These are phyloP conservation scores for Candida sithepensis DNA, from an alignment of 805 yeast genomes.

Conservation along the genomic window DNA sequence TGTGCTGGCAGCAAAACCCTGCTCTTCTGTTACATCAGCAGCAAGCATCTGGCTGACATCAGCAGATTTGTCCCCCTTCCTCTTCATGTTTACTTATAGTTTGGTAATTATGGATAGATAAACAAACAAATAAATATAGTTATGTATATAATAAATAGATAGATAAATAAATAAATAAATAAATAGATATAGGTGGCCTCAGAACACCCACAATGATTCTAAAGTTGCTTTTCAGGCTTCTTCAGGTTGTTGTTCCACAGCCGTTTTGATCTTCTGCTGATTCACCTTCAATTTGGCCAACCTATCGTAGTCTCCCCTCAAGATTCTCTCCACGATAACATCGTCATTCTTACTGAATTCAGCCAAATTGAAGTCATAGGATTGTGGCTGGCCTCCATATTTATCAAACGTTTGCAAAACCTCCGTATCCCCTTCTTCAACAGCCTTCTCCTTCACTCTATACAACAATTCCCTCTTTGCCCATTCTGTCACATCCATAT, in stretches of 20 bases:
- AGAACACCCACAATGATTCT: no score
- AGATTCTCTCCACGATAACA: conserved; percentile 73
- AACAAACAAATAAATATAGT: conserved; percentile 2
- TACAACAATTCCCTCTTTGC: conserved; percentile 77
- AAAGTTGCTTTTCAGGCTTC: neutral
- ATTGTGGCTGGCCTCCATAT: conserved; percentile 35
- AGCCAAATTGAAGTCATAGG: conserved; percentile 45
- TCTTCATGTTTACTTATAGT: neutral
- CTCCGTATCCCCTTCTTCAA: conserved; percentile 51
- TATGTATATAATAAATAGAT: conserved; percentile 5
- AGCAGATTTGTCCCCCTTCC: no score
- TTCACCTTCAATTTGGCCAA: conserved; percentile 55
- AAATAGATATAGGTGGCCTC: neutral
- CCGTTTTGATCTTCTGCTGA: conserved; percentile 13
- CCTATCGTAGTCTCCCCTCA: conserved; percentile 81
- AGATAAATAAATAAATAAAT: neutral
- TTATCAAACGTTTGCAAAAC: conserved; percentile 42
- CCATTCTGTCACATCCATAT: conserved; percentile 61
- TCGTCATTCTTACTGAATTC: conserved; percentile 69
- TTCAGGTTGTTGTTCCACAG: no score
- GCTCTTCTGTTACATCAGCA: no score
- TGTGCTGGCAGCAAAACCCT: no score
- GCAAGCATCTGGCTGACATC: no score
- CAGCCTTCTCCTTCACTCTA: conserved; percentile 67
- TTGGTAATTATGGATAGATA: conserved; percentile 1